Conservation (phyloP, 2,329 filamentous ascomycete species). For the Myriosclerotinia duriaeana region DNA sequence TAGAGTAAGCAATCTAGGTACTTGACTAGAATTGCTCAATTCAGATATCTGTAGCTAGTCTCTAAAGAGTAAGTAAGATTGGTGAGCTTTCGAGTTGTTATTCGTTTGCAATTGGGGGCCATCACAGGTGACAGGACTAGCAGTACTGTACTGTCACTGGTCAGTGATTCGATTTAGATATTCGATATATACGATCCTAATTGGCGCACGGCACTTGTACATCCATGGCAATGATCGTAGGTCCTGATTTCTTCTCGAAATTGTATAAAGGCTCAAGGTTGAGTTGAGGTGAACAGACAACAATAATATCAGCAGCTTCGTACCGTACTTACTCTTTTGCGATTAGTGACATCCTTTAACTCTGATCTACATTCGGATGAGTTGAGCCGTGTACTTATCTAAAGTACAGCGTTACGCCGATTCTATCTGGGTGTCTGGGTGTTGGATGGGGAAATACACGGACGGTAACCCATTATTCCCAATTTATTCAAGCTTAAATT, state of each 20-base stretch:
- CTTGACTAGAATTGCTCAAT: background rate
- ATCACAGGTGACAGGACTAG: too few species aligned
- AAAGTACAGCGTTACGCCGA: slow-evolving; percentile 11
- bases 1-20: background rate
- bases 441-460: background rate
- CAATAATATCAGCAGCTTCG: too few species aligned
- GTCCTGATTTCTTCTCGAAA: background rate
- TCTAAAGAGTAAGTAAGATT: background rate
- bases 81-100: background rate
- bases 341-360: background rate
- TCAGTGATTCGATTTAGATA: background rate
- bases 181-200: background rate
- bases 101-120: background rate
- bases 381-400: background rate
- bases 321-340: slow-evolving; percentile 5
- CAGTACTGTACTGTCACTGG: too few species aligned
- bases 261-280: background rate
- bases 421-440: background rate
- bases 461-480: background rate
- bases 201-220: background rate
- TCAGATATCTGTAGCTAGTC: background rate
- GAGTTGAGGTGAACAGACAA: background rate
- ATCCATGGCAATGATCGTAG: slow-evolving; percentile 4
- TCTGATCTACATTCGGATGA: slow-evolving; percentile 2
- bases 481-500: background rate